Conservation (phyloP, 176 grass and related monocot genomes). For the Oropetium thomaeum region DNA sequence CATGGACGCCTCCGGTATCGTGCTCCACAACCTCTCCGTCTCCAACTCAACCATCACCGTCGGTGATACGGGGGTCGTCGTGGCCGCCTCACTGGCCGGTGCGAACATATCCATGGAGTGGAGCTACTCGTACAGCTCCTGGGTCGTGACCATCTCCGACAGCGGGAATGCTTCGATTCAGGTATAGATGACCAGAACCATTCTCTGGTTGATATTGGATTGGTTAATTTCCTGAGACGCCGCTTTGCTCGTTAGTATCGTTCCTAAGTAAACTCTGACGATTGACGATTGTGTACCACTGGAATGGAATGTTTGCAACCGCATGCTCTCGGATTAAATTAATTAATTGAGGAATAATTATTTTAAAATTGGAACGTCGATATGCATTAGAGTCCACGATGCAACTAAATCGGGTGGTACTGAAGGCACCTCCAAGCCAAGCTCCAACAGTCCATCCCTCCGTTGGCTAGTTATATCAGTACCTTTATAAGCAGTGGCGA, state of each 20-base stretch:
- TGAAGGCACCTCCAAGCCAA: background rate
- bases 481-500: background rate
- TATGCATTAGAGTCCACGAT: background rate
- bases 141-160: constrained; percentile 67
- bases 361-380: background rate
- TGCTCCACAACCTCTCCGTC: constrained; percentile 44
- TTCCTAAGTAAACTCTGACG: background rate
- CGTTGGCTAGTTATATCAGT: background rate
- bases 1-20: constrained; percentile 54
- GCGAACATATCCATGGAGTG: constrained; percentile 75
- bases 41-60: constrained; percentile 47
- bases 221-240: background rate
- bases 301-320: background rate
- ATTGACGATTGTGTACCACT: background rate
- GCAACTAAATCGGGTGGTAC: background rate
- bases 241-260: background rate
- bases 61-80: constrained; percentile 61
- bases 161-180: constrained; percentile 71
- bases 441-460: background rate
- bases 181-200: constrained; percentile 31
- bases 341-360: background rate
- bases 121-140: constrained; percentile 69
- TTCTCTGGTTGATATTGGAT: background rate
- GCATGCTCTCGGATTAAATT: background rate
- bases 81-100: constrained; percentile 64